Evolutionary conservation across 768 basidiomycete genomes (phyloP), one percentile per base, ranked within the genome.

Genomic region (Megacollybia marginata): DNA sequence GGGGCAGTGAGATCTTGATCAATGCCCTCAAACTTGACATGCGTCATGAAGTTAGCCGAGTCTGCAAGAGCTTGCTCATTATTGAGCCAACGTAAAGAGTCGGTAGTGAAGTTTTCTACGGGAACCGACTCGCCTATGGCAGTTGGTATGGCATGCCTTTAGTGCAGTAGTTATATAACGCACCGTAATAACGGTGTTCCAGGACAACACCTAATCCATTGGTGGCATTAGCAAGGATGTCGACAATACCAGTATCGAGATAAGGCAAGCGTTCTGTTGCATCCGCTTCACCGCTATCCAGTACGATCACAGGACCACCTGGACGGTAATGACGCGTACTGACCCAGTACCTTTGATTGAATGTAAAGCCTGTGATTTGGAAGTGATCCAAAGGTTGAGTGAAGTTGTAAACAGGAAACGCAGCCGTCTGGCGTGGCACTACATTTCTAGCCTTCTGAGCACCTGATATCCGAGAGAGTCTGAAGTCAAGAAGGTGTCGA

Each of bases 231-330:
- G 88, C 73, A 48, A 97, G 70, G 51, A 96, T 94, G 42, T 91
- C 87, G 6, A 88, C 78, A 54, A 97, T 94, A 1, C 93, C 89
- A 0, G 79, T 85, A 54, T 89, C 83, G 16, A 88, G 66, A 69
- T 81, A 88, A 5, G 73, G 67, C 42, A 80, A 54, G 38, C 78
- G 69, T 47, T 74, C 65, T 75, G 76, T 52, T 9, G 92, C 95
- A 53, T 79, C 85, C 4, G 92, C 94, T 68, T 97, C 95, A 13
- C 95, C 95, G 1, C 91, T 91, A 64, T 97, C 95, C 18, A 97
- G 68, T 2, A 97, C 80, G 56, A 92, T 85, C 16, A 97, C 90
- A 0, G 94, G 95, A 2, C 83, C 88, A 42, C 83, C 81, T 0
- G 82, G 73, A 48, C 78, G 71, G 64, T 94, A 97, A 63, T 90